phyloP scores from a whole-genome alignment of 495 filamentous ascomycete genomes.

The Aspergillus cavernicola region DNA sequence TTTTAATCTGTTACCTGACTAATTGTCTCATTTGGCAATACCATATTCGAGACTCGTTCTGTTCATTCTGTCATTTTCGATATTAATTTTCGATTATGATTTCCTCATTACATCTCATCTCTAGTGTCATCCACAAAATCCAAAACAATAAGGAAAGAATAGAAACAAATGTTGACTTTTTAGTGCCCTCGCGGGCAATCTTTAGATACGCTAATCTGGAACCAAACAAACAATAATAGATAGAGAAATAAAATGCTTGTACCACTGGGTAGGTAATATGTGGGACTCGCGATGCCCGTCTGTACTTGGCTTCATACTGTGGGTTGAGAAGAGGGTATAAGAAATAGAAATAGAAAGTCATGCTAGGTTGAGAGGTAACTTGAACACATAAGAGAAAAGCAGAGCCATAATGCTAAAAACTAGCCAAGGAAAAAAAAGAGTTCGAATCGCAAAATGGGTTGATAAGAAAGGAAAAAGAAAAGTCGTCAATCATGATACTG shows the following conservation, averaged over 20 bases:
- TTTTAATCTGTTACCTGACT: too few species aligned
- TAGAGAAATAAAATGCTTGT: too few species aligned
- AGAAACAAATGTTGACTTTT: slow-evolving; percentile 11
- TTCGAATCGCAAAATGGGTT: not conserved
- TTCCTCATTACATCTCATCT: not conserved
- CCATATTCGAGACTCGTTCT: too few species aligned
- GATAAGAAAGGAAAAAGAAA: not conserved
- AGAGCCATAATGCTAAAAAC: not conserved
- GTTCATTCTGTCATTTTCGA: too few species aligned
- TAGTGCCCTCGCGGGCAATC: slow-evolving; percentile 9
- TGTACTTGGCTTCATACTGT: not conserved
- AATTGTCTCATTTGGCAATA: too few species aligned
- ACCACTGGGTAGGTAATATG: too few species aligned
- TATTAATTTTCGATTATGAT: too few species aligned
- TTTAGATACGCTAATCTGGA: slow-evolving; percentile 13
- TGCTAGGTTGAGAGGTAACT: not conserved
- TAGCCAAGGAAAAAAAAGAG: slow-evolving; percentile 1
- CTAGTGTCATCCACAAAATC: not conserved
- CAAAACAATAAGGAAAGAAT: not conserved
- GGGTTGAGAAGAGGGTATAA: slow-evolving; percentile 18
- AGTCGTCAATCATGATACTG: not conserved
- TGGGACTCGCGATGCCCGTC: not conserved
- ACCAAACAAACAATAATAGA: slow-evolving; percentile 2
- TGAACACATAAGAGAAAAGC: not conserved
- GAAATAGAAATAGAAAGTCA: not conserved